phyloP scores from a whole-genome alignment of 2,329 filamentous ascomycete genomes.

The Cytospora chrysosperma region DNA sequence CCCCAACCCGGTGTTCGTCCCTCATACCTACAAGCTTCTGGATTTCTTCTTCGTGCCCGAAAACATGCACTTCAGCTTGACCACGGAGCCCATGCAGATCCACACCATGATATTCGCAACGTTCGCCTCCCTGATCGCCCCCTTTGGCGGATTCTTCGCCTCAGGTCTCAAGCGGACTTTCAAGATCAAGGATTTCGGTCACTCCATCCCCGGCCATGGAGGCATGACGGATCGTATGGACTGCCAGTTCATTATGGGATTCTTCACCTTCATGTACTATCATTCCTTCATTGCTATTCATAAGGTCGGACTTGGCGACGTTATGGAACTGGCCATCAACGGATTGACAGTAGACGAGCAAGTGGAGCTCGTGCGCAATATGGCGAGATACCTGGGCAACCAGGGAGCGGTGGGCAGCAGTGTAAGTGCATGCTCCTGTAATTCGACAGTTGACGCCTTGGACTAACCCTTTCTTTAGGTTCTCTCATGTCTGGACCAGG shows the following conservation, averaged over 20 bases:
- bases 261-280: conserved; percentile 98
- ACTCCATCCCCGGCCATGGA: conserved; percentile 95
- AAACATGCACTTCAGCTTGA: conserved; percentile 60
- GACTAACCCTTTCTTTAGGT: conserved; percentile 28
- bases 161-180: conserved; percentile 97
- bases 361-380: conserved; percentile 70
- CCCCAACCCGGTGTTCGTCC: conserved; percentile 87
- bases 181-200: conserved; percentile 99
- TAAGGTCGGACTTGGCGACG: conserved; percentile 78
- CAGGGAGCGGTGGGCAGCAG: conserved; percentile 51
- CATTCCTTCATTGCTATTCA: conserved; percentile 93
- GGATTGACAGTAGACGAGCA: conserved; percentile 88
- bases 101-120: conserved; percentile 88
- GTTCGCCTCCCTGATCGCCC: conserved; percentile 94
- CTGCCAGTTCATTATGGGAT: conserved; percentile 99
- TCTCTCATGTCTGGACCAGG: conserved; percentile 36
- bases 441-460: background rate
- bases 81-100: conserved; percentile 84
- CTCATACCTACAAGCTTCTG: conserved; percentile 71
- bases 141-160: conserved; percentile 97
- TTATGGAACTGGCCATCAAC: conserved; percentile 89
- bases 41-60: conserved; percentile 70
- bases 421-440: conserved; percentile 32
- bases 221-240: conserved; percentile 99
- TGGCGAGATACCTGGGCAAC: conserved; percentile 63